A percentile compares a stretch with the other conserved stretches of the same genome.
phyloP scores from a whole-genome alignment of 768 basidiomycete genomes.

The Porpolomopsis calyptriformis region DNA sequence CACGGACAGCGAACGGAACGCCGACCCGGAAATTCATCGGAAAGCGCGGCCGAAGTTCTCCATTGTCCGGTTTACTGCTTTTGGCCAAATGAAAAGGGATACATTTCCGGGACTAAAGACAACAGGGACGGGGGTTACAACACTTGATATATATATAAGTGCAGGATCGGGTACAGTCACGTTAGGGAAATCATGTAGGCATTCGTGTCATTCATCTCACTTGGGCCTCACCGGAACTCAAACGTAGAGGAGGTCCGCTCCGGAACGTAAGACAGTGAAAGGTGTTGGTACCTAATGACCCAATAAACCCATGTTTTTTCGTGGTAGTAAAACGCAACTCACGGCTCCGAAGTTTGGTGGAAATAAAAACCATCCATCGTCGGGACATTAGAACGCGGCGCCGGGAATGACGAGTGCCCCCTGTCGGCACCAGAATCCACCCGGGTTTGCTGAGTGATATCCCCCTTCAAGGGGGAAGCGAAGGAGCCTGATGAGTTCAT shows the following conservation, averaged over 20 bases:
- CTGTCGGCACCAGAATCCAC: slow-evolving; percentile 39
- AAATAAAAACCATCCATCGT: slow-evolving; percentile 90
- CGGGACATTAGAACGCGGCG: slow-evolving; percentile 35
- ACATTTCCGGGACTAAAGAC: no score
- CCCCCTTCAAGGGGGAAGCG: slow-evolving; percentile 26
- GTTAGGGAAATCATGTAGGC: no score
- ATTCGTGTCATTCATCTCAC: no score
- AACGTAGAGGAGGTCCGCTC: slow-evolving; percentile 67
- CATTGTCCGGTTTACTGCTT: no score
- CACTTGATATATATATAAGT: no score
- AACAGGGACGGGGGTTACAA: no score
- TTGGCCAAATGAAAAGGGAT: no score
- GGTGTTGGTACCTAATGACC: slow-evolving; percentile 76
- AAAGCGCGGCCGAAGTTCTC: no score
- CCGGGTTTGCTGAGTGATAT: slow-evolving; percentile 26
- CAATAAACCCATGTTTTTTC: slow-evolving; percentile 9
- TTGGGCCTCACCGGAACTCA: slow-evolving; percentile 62
- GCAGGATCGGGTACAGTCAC: no score
- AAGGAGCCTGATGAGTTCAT: slow-evolving; percentile 10
- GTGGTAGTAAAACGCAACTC: slow-evolving; percentile 23
- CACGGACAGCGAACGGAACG: no score
- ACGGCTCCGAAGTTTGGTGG: slow-evolving; percentile 90
- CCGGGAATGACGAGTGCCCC: slow-evolving; percentile 38
- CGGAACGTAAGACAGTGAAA: slow-evolving; percentile 71
- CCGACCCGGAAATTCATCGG: no score